Evolutionary conservation across 805 yeast species (phyloP), one percentile per base, ranked within the genome.

Genomic region (Cyberlindnera mycetangii): DNA sequence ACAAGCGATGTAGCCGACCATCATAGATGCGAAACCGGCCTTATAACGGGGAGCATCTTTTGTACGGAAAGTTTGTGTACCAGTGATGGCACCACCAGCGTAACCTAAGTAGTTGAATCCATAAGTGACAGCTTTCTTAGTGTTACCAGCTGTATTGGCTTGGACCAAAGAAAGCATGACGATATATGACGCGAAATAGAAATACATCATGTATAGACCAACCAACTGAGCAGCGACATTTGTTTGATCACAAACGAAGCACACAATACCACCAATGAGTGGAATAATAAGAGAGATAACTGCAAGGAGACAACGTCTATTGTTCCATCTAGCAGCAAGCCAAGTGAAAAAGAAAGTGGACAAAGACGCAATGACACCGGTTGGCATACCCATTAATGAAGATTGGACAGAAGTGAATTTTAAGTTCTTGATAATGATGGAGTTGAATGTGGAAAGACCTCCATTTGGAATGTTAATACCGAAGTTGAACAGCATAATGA

Each of bases 91-190:
- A 30, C 73, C 76, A 44, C 71, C 61, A 21, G 73, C 66, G 49
- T 71, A 70, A 14, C 69, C 71, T 32, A 66, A 49, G 37, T 64
- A 67, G 53, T 60, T 62, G 49, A 67, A 59, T 16, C 68, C 65
- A 46, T 67, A 63, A 19, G 63, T 59, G 19, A 60, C 62, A 14
- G 69, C 60, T 42, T 71, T 66, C 50, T 72, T 72, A 7, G 75
- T 71, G 40, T 69, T 62, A n/a, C 77, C 76, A 8, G 76, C 71
- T 10, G 75, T 70, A 48, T 73, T 72, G 8, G 75, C 67, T 42
- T 66, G 67, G 30, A 57, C 63, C 28, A 61, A 57, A 1, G 71
- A 54, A 16, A 60, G 52, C 53, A 59, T 38, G 10, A 58, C 62
- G 27, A 68, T 66, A 47, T 67, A 66, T 1, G 65, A 56, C 12